Base-by-base conservation (phyloP, 1,284 basidiomycete species). In the Boletus semigastroideus region DNA sequence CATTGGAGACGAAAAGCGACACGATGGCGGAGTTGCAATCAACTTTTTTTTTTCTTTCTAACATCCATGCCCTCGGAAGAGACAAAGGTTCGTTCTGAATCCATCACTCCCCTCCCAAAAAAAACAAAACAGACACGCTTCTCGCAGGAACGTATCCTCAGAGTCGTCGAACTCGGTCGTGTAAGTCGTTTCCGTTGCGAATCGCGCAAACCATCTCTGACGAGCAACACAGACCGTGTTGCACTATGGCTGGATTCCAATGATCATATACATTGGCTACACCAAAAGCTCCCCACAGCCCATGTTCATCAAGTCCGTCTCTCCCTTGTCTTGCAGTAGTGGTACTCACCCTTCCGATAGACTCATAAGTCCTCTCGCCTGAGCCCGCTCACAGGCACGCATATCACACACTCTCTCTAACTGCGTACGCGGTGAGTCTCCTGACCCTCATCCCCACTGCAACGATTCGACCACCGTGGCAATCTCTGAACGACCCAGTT, bases 211-310 rank as follows among this genome's bases (percentile, higher is more conserved):
- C 1, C 22, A 22, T 36, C 44, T 27, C 56, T 48, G 28, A 48
- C 51, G 20, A 2, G 8, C 42, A 7, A 22, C n/a, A 42, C 51
- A 96, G 93, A 92, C 89, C 55, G 79, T 92, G 62, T 70, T 95
- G 53, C 92, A 95, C 72, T 93, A 93, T 65, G 87, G 86, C 59
- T 97, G 94, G 92, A 91, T 97, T 65, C 94, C 94, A 36, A 76
- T 94, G 66, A 91, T 97, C 66, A 94, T 97, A 63, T 96, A 92
- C 72, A 80, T 95, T 65, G 94, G 94, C 31, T 95, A 91, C 77
- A 90, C 87, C 50, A 79, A 87, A 64, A 92, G 90, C 66, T 90
- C 87, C 65, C 92, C 92, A 33, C 92, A 93, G 65, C 92, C 92
- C n/a, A 92, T 92, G 40, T 75, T 95, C 62, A 94, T 95, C 74